These are phyloP conservation scores for Trichophyton rubrum DNA, from an alignment of 2,329 filamentous ascomycete species.

Conservation along the genomic window DNA sequence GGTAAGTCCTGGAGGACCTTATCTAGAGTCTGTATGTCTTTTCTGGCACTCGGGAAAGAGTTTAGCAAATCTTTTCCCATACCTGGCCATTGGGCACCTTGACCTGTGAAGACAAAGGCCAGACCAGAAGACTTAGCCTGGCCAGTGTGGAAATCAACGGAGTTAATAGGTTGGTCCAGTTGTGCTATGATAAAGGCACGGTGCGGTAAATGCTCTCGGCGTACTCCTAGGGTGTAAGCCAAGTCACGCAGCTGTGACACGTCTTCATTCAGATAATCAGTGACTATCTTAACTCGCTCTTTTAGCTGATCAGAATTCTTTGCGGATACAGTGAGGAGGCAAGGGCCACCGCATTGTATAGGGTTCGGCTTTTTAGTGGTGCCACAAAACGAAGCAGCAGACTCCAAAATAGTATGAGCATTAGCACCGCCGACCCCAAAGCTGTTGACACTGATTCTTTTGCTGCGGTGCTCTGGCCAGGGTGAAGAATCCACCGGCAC, in stretches of 20 bases:
- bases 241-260: constrained; percentile 1
- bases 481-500: constrained; percentile 14
- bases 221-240: constrained; percentile 6
- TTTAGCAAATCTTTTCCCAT: constrained; percentile 15
- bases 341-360: not conserved
- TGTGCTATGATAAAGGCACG: constrained; percentile 1
- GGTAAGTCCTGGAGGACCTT: not conserved
- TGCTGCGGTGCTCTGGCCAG: constrained; percentile 18
- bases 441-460: constrained; percentile 23
- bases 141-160: not conserved
- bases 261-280: not conserved
- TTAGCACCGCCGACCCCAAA: constrained; percentile 25
- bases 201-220: constrained; percentile 2
- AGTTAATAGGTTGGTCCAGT: not conserved
- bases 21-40: not conserved
- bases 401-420: constrained; percentile 18
- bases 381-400: constrained; percentile 1
- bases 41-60: not conserved
- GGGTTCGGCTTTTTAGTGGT: not conserved
- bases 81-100: constrained; percentile 14
- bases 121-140: not conserved
- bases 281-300: not conserved
- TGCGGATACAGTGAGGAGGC: not conserved
- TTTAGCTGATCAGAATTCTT: not conserved
- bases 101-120: constrained; percentile 14